Evolutionary conservation across 2,329 filamentous ascomycete species (phyloP), one percentile per base, ranked within the genome.

Genomic region (Paracorniculantispora psalliotae): DNA sequence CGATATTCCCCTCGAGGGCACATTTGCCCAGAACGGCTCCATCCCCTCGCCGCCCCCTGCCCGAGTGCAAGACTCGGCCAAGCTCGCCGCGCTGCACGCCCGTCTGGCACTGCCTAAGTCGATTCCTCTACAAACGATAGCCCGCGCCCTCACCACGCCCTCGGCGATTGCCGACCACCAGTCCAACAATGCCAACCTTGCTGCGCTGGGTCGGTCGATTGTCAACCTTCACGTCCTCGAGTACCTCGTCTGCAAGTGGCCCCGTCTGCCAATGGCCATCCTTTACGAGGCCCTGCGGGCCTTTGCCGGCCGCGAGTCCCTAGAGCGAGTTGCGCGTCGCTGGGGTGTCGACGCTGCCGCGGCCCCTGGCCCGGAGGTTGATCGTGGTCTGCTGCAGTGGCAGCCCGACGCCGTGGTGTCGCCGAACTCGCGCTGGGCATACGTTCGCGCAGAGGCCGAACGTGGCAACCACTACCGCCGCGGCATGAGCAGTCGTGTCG

Each of bases 281-380:
- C 78, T 96, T 55, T 96, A 91, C 75, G 86, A 92, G 56, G 89
- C 91, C 33, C 87, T 96, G 78, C 87, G 89, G 68, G 92, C 90
- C 49, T 97, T 91, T 71, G 82, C 87, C 49, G 94, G 94, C 4
- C 82, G 85, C 6, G 84, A 86, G 64, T 86, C 92, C 1, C 81
- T 97, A 49, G 79, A 87, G 54, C 79, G 86, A 21, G 82, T 97
- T 64, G 85, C 90, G 17, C 79, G 82, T 62, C 89, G 94, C 76
- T 99, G 94, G 94, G 94, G 94, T 75, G 86, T 97, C 17, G 93
- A 97, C 72, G 77, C 81, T 46, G 93, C 91, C n/a, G 90, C 89
- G 12, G 88, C 86, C 21, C 94, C 94, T 0, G 94, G 93, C 53
- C 85, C 85, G 61, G 93, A 97, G 76, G 92, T 97, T 59, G 94